Conservation (phyloP, 805 yeast genomes). For the Wickerhamomyces hampshirensis region DNA sequence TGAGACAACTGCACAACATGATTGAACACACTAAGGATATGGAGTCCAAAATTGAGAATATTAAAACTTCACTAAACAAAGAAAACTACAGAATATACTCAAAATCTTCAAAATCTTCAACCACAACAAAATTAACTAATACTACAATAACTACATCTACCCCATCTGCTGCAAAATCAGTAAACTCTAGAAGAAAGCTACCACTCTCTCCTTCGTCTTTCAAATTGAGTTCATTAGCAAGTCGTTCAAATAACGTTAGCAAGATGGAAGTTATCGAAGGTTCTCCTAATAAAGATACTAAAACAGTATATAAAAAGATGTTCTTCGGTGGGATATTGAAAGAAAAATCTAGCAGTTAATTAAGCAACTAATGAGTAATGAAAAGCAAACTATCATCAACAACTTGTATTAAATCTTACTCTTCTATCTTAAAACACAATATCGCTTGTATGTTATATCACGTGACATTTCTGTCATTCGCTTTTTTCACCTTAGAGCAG, state of each 20-base stretch:
- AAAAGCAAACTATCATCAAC: neutral
- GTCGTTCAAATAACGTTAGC: slow-evolving; percentile 2
- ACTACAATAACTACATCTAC: slow-evolving; percentile 20
- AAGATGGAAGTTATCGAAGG: slow-evolving; percentile 21
- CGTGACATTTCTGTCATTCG: too few species aligned
- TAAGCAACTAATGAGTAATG: neutral
- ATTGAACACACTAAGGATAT: slow-evolving; percentile 26
- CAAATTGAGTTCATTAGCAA: slow-evolving; percentile 18
- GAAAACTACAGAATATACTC: slow-evolving; percentile 2
- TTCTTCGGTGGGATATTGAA: slow-evolving; percentile 5
- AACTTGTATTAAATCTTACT: neutral
- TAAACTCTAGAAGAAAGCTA: slow-evolving; percentile 8
- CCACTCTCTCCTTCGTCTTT: slow-evolving; percentile 25
- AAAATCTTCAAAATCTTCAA: slow-evolving; percentile 11
- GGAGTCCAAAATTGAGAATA: slow-evolving; percentile 24
- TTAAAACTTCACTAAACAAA: slow-evolving; percentile 21
- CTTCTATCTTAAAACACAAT: too few species aligned
- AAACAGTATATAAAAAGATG: neutral
- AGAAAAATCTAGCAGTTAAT: neutral
- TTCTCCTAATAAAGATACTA: slow-evolving; percentile 18
- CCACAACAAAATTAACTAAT: slow-evolving; percentile 19
- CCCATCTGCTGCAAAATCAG: slow-evolving; percentile 9
- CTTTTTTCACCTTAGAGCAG: too few species aligned
- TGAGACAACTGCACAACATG: slow-evolving; percentile 27
- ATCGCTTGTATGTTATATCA: neutral